Conservation (phyloP, 805 yeast genomes). For the Ogataea nitratoaversa region DNA sequence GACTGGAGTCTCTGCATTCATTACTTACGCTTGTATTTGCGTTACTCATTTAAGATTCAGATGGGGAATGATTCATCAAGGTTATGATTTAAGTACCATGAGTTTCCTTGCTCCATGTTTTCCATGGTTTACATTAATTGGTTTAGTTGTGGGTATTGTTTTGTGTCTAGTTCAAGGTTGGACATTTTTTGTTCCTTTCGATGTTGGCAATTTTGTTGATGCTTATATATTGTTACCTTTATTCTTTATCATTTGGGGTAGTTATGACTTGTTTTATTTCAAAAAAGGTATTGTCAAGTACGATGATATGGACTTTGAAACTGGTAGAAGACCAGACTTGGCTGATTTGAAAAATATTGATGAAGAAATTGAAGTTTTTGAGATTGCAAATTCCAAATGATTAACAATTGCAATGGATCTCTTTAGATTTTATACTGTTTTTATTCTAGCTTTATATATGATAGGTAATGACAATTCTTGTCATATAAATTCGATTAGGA, state of each 20-base stretch:
- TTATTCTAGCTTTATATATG: too few species aligned
- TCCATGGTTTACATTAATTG: slow-evolving; percentile 42
- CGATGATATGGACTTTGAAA: slow-evolving; percentile 43
- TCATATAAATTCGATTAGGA: too few species aligned
- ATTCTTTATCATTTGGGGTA: slow-evolving; percentile 36
- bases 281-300: slow-evolving; percentile 29
- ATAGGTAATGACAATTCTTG: too few species aligned
- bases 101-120: slow-evolving; percentile 35
- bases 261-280: slow-evolving; percentile 15
- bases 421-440: too few species aligned
- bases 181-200: slow-evolving; percentile 55
- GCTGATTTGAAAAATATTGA: slow-evolving; percentile 7
- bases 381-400: not conserved
- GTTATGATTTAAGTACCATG: slow-evolving; percentile 15
- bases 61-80: slow-evolving; percentile 14
- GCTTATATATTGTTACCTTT: slow-evolving; percentile 60
- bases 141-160: slow-evolving; percentile 53
- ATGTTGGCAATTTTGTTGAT: slow-evolving; percentile 50
- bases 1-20: slow-evolving; percentile 58
- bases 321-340: slow-evolving; percentile 38
- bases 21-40: slow-evolving; percentile 58
- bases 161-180: slow-evolving; percentile 69
- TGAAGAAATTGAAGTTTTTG: not conserved
- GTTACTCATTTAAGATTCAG: slow-evolving; percentile 49
- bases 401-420: too few species aligned